These are phyloP conservation scores for Arthonia radiata DNA, from an alignment of 495 filamentous ascomycete species.

Conservation along the genomic window DNA sequence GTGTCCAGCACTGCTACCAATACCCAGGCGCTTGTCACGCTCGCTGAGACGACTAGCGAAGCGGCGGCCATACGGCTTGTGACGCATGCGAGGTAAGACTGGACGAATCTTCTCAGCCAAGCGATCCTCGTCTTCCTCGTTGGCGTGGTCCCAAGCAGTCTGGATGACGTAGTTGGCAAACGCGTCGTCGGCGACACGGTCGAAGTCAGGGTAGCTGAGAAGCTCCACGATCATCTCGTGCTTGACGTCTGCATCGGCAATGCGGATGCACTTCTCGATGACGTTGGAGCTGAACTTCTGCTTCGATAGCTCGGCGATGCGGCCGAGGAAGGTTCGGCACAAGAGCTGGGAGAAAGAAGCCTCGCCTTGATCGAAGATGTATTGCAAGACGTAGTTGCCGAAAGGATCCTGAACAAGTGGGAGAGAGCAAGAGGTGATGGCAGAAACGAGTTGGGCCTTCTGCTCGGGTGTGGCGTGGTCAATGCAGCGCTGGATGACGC, in stretches of 20 bases:
- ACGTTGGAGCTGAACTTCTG: slow-evolving; percentile 99
- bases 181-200: slow-evolving; percentile 65
- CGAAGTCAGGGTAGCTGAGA: slow-evolving; percentile 45
- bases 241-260: slow-evolving; percentile 38
- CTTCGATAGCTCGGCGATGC: slow-evolving; percentile 56
- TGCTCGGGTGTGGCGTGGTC: slow-evolving; percentile 82
- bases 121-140: slow-evolving; percentile 37
- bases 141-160: slow-evolving; percentile 75
- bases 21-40: too few species aligned
- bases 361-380: slow-evolving; percentile 83
- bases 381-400: slow-evolving; percentile 96
- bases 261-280: slow-evolving; percentile 88
- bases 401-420: slow-evolving; percentile 84
- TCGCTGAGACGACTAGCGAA: too few species aligned
- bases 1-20: too few species aligned
- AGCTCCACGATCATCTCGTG: slow-evolving; percentile 71
- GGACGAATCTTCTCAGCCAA: slow-evolving; percentile 70
- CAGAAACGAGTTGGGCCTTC: slow-evolving; percentile 59
- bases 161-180: slow-evolving; percentile 97
- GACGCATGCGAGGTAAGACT: slow-evolving; percentile 52
- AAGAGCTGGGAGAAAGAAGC: slow-evolving; percentile 60
- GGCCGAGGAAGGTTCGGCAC: slow-evolving; percentile 47
- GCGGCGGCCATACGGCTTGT: slow-evolving; percentile 79
- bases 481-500: slow-evolving; percentile 91
- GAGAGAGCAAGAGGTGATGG: slow-evolving; percentile 64